Conservation (phyloP, 2,329 filamentous ascomycete genomes). For the Helminthosporium solani region DNA sequence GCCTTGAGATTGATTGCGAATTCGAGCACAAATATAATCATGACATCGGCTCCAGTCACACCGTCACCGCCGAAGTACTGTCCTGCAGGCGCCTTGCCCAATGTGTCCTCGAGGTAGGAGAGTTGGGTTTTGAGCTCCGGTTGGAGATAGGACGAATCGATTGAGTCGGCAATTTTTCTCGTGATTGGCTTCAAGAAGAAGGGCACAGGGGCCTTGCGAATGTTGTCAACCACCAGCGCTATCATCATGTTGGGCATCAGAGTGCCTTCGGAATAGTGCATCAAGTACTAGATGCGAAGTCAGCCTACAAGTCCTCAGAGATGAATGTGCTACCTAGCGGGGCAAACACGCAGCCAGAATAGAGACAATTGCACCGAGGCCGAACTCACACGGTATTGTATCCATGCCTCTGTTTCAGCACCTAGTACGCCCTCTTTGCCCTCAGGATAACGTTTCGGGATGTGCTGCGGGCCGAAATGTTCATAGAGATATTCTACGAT, state of each 20-base stretch:
- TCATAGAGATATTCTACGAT: constrained; percentile 83
- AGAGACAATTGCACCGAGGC: neutral
- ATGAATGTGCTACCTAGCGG: too few relatives aligned
- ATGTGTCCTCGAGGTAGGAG: constrained; percentile 52
- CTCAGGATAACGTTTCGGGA: constrained; percentile 54
- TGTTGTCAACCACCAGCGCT: constrained; percentile 58
- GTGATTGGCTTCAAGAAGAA: constrained; percentile 71
- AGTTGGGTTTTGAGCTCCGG: constrained; percentile 52
- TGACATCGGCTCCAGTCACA: constrained; percentile 54
- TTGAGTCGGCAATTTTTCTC: constrained; percentile 52
- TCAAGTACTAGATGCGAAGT: constrained; percentile 33
- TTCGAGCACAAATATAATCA: constrained; percentile 55
- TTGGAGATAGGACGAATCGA: constrained; percentile 46
- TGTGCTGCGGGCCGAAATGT: constrained; percentile 56
- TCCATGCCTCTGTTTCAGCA: constrained; percentile 61
- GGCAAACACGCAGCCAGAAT: too few relatives aligned
- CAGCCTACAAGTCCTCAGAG: neutral
- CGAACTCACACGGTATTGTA: constrained; percentile 52
- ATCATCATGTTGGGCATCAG: constrained; percentile 73
- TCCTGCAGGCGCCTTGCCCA: constrained; percentile 50
- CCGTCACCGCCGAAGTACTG: constrained; percentile 52
- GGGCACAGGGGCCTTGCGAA: constrained; percentile 57
- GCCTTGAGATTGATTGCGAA: constrained; percentile 41
- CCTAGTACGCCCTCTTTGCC: constrained; percentile 58
- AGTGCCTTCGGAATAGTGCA: constrained; percentile 85